These are phyloP conservation scores for Symbiodinium natans DNA, from an alignment of 73 alveolate genomes.

Conservation along the genomic window DNA sequence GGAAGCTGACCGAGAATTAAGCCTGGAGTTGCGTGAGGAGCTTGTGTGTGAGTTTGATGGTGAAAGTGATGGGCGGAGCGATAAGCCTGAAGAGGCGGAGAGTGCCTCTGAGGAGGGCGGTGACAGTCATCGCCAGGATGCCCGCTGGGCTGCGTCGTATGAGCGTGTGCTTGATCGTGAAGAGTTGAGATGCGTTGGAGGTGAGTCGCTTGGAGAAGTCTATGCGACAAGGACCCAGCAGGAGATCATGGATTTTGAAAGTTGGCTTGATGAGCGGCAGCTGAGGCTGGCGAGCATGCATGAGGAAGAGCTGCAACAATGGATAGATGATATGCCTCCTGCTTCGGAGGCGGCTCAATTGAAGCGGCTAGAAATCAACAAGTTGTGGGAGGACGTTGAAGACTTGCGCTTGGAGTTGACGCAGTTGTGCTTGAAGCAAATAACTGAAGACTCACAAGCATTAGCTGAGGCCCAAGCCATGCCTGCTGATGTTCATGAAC, in stretches of 20 bases:
- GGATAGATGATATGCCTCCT: background rate
- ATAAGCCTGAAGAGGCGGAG: background rate
- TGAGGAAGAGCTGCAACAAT: background rate
- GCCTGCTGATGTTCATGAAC: background rate
- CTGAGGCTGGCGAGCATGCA: background rate
- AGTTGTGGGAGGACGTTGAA: background rate
- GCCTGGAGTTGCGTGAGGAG: background rate
- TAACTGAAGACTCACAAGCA: background rate
- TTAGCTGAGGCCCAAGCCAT: background rate
- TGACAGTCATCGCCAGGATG: background rate
- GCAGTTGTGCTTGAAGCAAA: background rate
- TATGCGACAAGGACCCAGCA: no score
- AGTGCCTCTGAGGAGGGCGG: background rate
- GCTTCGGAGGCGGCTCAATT: no score
- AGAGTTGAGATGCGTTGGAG: background rate
- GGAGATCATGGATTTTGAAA: background rate
- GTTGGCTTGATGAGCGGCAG: background rate
- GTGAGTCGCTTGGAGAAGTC: no score
- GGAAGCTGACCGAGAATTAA: background rate
- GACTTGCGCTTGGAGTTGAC: background rate
- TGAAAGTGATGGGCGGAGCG: background rate
- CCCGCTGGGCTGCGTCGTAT: background rate
- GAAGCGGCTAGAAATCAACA: no score
- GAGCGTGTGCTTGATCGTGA: background rate
- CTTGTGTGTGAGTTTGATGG: background rate